A percentile compares a stretch with the other conserved stretches of the same genome.
Evolutionary conservation across 805 yeast species (phyloP).

Genomic region (Starmerella sp.): DNA sequence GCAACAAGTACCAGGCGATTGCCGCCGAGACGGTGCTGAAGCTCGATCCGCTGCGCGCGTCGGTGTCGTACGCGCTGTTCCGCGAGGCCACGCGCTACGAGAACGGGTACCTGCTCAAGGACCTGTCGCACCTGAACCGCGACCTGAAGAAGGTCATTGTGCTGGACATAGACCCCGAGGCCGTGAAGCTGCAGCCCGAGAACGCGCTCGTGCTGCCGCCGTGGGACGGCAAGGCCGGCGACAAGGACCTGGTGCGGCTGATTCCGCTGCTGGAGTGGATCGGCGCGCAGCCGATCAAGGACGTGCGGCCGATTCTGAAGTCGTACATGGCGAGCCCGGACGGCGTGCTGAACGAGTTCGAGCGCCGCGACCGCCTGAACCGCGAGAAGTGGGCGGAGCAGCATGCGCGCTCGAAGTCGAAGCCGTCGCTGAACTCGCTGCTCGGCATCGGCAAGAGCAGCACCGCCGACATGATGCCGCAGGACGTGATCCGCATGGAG

Average conservation of each 20-base stretch:
- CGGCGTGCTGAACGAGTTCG: constrained; percentile 63
- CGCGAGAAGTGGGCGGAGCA: constrained; percentile 42
- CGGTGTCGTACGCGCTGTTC: constrained; percentile 72
- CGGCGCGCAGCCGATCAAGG: constrained; percentile 76
- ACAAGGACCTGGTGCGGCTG: constrained; percentile 56
- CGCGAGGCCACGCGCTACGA: constrained; percentile 84
- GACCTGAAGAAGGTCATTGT: constrained; percentile 71
- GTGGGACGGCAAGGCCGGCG: constrained; percentile 84
- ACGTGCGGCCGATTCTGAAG: constrained; percentile 76
- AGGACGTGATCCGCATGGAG: constrained; percentile 80
- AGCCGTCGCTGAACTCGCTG: constrained; percentile 40
- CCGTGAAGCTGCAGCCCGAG: constrained; percentile 77
- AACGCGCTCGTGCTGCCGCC: constrained; percentile 76
- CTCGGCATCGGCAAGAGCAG: constrained; percentile 46
- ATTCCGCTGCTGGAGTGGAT: constrained; percentile 91
- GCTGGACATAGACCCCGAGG: constrained; percentile 64
- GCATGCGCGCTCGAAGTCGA: constrained; percentile 22
- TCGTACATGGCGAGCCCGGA: constrained; percentile 57
- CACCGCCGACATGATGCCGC: constrained; percentile 57
- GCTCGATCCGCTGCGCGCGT: constrained; percentile 88
- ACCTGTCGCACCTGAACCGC: constrained; percentile 79
- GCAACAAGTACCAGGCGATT: constrained; percentile 74
- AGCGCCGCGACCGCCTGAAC: constrained; percentile 60
- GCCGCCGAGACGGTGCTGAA: constrained; percentile 75
- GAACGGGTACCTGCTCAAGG: constrained; percentile 84